phyloP scores from a whole-genome alignment of 2,329 filamentous ascomycete genomes.

The Fusarium pseudograminearum region DNA sequence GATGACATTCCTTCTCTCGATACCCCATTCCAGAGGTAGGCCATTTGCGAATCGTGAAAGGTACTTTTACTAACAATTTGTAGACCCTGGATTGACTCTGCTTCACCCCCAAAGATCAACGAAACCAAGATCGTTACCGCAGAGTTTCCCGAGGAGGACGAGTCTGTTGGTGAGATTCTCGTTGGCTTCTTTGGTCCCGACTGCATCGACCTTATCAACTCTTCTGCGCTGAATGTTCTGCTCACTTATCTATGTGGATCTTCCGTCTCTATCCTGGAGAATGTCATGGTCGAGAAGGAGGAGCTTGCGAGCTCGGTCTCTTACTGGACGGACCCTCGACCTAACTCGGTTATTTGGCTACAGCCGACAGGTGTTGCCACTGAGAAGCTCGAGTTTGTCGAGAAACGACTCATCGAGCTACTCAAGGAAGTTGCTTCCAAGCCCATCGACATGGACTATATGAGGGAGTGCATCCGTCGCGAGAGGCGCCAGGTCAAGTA shows the following conservation, averaged over 20 bases:
- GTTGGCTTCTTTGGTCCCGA: conserved; percentile 89
- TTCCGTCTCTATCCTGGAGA: conserved; percentile 91
- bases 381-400: conserved; percentile 83
- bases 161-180: conserved; percentile 88
- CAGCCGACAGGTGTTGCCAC: conserved; percentile 89
- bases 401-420: conserved; percentile 86
- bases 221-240: conserved; percentile 81
- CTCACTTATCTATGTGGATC: conserved; percentile 92
- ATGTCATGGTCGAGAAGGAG: conserved; percentile 91
- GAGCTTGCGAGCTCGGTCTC: conserved; percentile 88
- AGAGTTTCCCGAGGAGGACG: conserved; percentile 96
- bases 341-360: conserved; percentile 86
- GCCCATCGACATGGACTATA: conserved; percentile 88
- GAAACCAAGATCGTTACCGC: conserved; percentile 81
- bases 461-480: conserved; percentile 86
- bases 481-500: conserved; percentile 86
- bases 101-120: conserved; percentile 77
- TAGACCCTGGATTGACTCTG: conserved; percentile 89
- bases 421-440: conserved; percentile 83
- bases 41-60: neutral
- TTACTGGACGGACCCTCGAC: conserved; percentile 82
- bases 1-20: conserved; percentile 82
- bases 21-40: conserved; percentile 77
- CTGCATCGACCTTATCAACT: conserved; percentile 75
- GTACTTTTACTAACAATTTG: conserved; percentile 13